Conservation (phyloP, 352 stramenopile species). For the Globisporangium iwayamae region DNA sequence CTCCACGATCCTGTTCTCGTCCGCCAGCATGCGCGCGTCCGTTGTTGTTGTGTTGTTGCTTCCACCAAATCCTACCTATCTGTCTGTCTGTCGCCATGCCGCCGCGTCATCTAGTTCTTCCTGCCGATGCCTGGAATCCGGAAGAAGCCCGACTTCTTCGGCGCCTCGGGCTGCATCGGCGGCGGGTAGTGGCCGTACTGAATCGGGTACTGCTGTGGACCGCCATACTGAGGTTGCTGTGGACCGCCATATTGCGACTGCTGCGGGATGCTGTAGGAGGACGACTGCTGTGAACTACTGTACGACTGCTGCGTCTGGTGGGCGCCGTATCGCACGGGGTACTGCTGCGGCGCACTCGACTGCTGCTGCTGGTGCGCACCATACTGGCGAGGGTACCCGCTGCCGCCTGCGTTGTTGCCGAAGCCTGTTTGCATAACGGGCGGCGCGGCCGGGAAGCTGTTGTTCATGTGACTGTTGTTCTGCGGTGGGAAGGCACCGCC, state of each 20-base stretch:
- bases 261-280: slow-evolving; percentile 1
- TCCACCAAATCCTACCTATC: slow-evolving; percentile 15
- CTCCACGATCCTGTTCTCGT: neutral
- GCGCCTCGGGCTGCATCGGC: slow-evolving; percentile 39
- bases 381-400: slow-evolving; percentile 42
- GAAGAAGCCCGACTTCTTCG: slow-evolving; percentile 77
- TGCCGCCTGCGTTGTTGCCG: slow-evolving; percentile 20
- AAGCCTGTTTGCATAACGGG: slow-evolving; percentile 21
- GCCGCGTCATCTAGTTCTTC: slow-evolving; percentile 50
- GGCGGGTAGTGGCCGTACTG: slow-evolving; percentile 44
- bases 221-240: slow-evolving; percentile 28
- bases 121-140: slow-evolving; percentile 61
- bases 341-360: slow-evolving; percentile 12
- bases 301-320: slow-evolving; percentile 20
- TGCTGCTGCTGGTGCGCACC: slow-evolving; percentile 36
- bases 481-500: slow-evolving; percentile 20
- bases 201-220: slow-evolving; percentile 19
- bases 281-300: slow-evolving; percentile 22
- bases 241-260: slow-evolving; percentile 18
- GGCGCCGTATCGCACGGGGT: slow-evolving; percentile 15
- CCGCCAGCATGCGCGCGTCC: neutral
- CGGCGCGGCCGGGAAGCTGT: slow-evolving; percentile 7
- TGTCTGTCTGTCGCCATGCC: neutral
- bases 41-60: slow-evolving; percentile 7
- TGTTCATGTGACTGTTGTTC: slow-evolving; percentile 1